Conservation (phyloP, 1,284 basidiomycete genomes). For the Pyrrhoderma noxium region DNA sequence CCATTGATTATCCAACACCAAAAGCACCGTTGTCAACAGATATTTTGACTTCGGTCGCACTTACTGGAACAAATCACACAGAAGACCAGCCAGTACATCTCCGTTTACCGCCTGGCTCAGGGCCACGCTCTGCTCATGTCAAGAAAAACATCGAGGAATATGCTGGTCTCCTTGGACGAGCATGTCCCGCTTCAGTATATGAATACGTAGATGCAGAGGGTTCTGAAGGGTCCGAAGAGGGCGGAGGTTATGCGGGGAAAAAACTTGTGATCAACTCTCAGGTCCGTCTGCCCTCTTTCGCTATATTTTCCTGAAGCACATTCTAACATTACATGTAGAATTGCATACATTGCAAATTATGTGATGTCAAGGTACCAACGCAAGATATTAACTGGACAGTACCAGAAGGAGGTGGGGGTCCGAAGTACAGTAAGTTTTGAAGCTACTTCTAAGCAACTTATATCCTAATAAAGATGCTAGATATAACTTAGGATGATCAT, state of each 20-base stretch:
- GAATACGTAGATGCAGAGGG: conserved; percentile 84
- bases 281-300: conserved; percentile 32
- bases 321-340: conserved; percentile 38
- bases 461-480: too few relatives aligned
- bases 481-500: too few relatives aligned
- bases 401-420: conserved; percentile 89
- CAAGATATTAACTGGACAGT: conserved; percentile 95
- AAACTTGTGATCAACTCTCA: conserved; percentile 97
- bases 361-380: conserved; percentile 88
- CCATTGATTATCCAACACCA: conserved; percentile 87
- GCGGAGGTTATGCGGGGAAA: conserved; percentile 67
- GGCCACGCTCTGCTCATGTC: conserved; percentile 60
- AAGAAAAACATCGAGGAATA: conserved; percentile 73
- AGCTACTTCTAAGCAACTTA: neutral
- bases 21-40: conserved; percentile 93
- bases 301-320: conserved; percentile 6
- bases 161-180: conserved; percentile 81
- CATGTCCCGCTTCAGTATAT: conserved; percentile 95
- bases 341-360: conserved; percentile 91
- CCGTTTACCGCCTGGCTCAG: conserved; percentile 52
- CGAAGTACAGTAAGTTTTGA: conserved; percentile 85
- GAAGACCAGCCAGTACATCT: conserved; percentile 95
- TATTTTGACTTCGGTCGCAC: conserved; percentile 82
- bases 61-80: conserved; percentile 95
- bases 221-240: conserved; percentile 41